These are phyloP conservation scores for Tilletia indica DNA, from an alignment of 1,284 basidiomycete genomes.

Conservation along the genomic window DNA sequence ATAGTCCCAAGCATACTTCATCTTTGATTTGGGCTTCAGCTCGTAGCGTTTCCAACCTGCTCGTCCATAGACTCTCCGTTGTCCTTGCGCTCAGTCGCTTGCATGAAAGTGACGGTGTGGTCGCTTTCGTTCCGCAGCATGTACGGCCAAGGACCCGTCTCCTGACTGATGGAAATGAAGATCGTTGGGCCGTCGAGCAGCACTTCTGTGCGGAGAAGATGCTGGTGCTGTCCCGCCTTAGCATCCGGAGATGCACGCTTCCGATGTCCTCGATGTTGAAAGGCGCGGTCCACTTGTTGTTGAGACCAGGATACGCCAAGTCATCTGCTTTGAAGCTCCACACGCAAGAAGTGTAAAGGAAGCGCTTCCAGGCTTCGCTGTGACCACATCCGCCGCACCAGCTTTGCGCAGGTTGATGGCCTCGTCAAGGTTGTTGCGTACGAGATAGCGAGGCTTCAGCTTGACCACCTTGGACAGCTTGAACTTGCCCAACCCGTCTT, in stretches of 20 bases:
- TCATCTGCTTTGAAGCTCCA: constrained; percentile 65
- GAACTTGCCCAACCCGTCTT: constrained; percentile 85
- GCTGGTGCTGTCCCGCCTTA: constrained; percentile 53
- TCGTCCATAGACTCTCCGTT: constrained; percentile 27
- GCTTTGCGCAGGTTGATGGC: constrained; percentile 81
- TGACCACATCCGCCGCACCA: constrained; percentile 61
- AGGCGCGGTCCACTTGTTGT: constrained; percentile 81
- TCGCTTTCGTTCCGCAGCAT: constrained; percentile 85
- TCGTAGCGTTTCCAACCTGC: constrained; percentile 59
- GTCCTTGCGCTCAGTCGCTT: constrained; percentile 56
- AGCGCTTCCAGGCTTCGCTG: constrained; percentile 61
- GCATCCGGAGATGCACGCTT: constrained; percentile 73
- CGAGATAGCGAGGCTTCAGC: constrained; percentile 81
- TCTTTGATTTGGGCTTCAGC: constrained; percentile 64
- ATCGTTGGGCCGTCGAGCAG: constrained; percentile 84
- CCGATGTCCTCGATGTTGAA: constrained; percentile 92
- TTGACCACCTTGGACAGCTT: constrained; percentile 94
- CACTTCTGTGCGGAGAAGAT: constrained; percentile 77
- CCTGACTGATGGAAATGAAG: constrained; percentile 73
- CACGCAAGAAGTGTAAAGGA: constrained; percentile 70
- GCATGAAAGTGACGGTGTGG: constrained; percentile 69
- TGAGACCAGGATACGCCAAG: constrained; percentile 80
- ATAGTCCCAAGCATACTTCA: constrained; percentile 89
- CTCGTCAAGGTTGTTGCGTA: constrained; percentile 76
- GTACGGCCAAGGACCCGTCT: constrained; percentile 80